Evolutionary conservation across 2,329 filamentous ascomycete species (phyloP).

Genomic region (Plenodomus lindquistii): DNA sequence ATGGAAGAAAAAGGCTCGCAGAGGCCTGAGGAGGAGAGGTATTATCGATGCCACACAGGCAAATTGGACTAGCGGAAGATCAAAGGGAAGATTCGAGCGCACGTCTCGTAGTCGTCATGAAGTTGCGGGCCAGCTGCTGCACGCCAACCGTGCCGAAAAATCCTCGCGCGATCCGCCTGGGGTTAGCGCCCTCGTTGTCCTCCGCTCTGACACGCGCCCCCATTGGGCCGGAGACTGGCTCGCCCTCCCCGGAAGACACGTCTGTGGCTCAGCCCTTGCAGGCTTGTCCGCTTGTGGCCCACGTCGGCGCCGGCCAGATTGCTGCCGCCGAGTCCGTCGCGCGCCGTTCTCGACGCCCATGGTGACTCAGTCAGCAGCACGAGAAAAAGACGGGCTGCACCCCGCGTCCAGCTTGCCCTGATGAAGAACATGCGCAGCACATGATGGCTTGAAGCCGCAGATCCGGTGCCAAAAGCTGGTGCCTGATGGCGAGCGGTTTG

Average conservation of each 20-base stretch:
- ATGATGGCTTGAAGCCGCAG: slow-evolving; percentile 21
- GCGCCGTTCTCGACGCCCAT: not conserved
- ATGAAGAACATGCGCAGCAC: slow-evolving; percentile 20
- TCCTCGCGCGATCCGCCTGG: slow-evolving; percentile 9
- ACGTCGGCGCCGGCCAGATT: slow-evolving; percentile 24
- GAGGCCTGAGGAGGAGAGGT: slow-evolving; percentile 33
- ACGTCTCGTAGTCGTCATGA: slow-evolving; percentile 31
- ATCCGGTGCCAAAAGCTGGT: slow-evolving; percentile 7
- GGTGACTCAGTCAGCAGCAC: slow-evolving; percentile 28
- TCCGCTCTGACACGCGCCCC: not conserved
- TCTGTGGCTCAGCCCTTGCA: not conserved
- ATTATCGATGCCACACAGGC: slow-evolving; percentile 18
- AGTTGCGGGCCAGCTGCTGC: slow-evolving; percentile 10
- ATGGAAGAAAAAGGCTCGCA: slow-evolving; percentile 20
- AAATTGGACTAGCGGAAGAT: slow-evolving; percentile 30
- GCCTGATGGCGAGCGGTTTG: slow-evolving; percentile 1
- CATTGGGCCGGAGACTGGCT: not conserved
- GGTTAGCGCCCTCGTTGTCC: slow-evolving; percentile 2
- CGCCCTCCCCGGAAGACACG: not conserved
- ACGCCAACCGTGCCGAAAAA: slow-evolving; percentile 23
- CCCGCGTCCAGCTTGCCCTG: slow-evolving; percentile 26
- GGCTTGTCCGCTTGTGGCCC: not conserved
- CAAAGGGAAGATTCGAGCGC: slow-evolving; percentile 33
- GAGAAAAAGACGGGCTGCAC: slow-evolving; percentile 35
- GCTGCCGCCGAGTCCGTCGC: slow-evolving; percentile 23